Conservation (phyloP, 179 eudicot genomes). For the Patellifolia procumbens region DNA sequence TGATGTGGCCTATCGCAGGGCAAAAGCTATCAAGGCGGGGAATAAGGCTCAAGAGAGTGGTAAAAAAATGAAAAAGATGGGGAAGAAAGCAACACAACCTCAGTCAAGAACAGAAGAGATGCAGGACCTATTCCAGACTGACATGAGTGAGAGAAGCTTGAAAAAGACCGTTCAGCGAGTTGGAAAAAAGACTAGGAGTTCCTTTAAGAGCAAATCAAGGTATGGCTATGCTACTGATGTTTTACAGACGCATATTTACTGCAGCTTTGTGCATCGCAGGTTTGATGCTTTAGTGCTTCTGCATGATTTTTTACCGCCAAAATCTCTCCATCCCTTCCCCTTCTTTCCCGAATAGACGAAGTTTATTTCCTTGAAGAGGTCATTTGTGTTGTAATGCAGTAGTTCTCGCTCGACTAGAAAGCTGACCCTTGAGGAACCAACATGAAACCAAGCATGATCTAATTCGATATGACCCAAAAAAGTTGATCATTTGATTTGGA, state of each 20-base stretch:
- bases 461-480: too few relatives aligned
- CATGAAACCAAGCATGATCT: too few relatives aligned
- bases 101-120: constrained; percentile 78
- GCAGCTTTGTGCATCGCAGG: background rate
- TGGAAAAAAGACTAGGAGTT: constrained; percentile 55
- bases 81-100: constrained; percentile 42
- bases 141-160: constrained; percentile 69
- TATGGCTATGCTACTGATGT: constrained; percentile 28
- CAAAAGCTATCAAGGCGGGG: constrained; percentile 82
- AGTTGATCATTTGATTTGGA: too few relatives aligned
- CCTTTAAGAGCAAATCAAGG: constrained; percentile 99
- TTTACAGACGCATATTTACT: background rate
- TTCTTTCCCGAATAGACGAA: too few relatives aligned
- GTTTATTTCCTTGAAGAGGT: too few relatives aligned
- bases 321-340: too few relatives aligned
- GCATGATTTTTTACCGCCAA: background rate
- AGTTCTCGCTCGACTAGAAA: too few relatives aligned
- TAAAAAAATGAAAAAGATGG: constrained; percentile 45
- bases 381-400: too few relatives aligned
- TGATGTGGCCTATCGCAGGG: constrained; percentile 79
- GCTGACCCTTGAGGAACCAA: too few relatives aligned
- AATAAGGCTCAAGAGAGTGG: constrained; percentile 68
- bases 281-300: background rate
- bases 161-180: constrained; percentile 45
- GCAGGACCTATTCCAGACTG: constrained; percentile 75